Percentiles rank a stretch among this genome's conserved stretches.
Evolutionary conservation across 805 yeast genomes (phyloP).

Genomic region (Tetrapisispora taiwanensis): DNA sequence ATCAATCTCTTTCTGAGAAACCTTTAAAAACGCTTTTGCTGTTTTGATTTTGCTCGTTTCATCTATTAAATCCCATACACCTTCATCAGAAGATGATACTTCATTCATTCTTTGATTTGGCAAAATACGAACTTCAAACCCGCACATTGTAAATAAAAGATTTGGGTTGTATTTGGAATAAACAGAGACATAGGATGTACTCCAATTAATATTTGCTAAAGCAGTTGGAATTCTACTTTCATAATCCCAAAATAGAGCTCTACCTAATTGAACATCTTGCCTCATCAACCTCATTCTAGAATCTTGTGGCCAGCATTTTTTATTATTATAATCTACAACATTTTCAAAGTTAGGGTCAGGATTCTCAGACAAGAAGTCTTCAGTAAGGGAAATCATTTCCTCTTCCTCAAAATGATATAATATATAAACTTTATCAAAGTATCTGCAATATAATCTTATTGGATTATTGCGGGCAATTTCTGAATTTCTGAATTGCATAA

Average conservation of each 20-base stretch:
- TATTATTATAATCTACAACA: constrained; percentile 75
- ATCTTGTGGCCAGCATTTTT: constrained; percentile 92
- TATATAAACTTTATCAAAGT: constrained; percentile 72
- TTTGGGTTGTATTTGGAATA: constrained; percentile 88
- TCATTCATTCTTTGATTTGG: constrained; percentile 60
- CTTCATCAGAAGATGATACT: constrained; percentile 53
- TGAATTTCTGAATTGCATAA: constrained; percentile 54
- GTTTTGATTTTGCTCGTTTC: constrained; percentile 70
- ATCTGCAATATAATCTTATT: constrained; percentile 69
- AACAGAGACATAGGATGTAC: constrained; percentile 71
- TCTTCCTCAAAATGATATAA: constrained; percentile 64
- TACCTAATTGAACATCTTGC: constrained; percentile 82
- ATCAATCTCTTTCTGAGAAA: constrained; percentile 68
- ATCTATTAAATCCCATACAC: constrained; percentile 82
- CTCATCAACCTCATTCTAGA: constrained; percentile 83
- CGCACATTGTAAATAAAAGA: constrained; percentile 80
- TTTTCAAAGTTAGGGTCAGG: constrained; percentile 91
- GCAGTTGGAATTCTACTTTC: constrained; percentile 70
- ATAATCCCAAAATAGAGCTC: constrained; percentile 89
- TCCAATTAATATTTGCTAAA: constrained; percentile 67
- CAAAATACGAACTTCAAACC: constrained; percentile 82
- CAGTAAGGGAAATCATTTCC: constrained; percentile 66
- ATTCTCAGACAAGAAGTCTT: constrained; percentile 68
- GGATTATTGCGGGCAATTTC: constrained; percentile 62
- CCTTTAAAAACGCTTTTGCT: constrained; percentile 79